Base-by-base conservation (phyloP, 345 rosid species). In the Diplotaxis tenuifolia region DNA sequence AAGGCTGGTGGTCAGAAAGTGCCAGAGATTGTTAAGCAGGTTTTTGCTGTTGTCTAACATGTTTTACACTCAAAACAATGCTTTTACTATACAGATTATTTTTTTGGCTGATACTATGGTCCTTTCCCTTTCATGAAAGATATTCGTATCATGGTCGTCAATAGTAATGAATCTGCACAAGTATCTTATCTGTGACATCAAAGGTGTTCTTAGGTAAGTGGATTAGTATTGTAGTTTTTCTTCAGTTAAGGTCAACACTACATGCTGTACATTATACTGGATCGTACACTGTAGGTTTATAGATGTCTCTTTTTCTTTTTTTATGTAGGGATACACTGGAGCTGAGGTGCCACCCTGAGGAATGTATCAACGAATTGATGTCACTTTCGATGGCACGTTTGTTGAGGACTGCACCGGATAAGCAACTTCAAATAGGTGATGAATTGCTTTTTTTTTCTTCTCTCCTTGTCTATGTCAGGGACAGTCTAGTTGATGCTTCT, bases 11-110 rank as follows among this genome's bases (percentile, higher is more conserved):
- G 84, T 7, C 90, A 88, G 60, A 83, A 86, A 72, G 96, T 88
- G 76, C 83, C 98, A 28, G 96, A 93, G 72, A 86, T 88, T 68
- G 65, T 93, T 71, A 91, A 90, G 83, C 94, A 89, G 97, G 96
- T 92, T 55, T 38, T 36, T 47, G 10, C 36, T 32, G 3, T 29
- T 60, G 5, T 70, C 1, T 19, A 50, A 71, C 52, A 50, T 62
- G 25, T 50, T 71, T 2, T 62, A 8, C 55, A 2, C 25, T 20
- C 20, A 16, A 27, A 11, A 34, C 5, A 29, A 28, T 49, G 19
- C 54, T 11, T n/a, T n/a, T 47, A 5, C 16, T 15, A 21, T 58
- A 10, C 36, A 5, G 34, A 7, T 5, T 22, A 12, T 6, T 23
- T 6, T 23, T 50, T 52, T 28, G 22, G 2, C 67, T 71, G 67